Percentiles rank a stretch among this genome's conserved stretches.
These are phyloP conservation scores for Cucurbita moschata DNA, from an alignment of 306 rosid species.

Conservation along the genomic window DNA sequence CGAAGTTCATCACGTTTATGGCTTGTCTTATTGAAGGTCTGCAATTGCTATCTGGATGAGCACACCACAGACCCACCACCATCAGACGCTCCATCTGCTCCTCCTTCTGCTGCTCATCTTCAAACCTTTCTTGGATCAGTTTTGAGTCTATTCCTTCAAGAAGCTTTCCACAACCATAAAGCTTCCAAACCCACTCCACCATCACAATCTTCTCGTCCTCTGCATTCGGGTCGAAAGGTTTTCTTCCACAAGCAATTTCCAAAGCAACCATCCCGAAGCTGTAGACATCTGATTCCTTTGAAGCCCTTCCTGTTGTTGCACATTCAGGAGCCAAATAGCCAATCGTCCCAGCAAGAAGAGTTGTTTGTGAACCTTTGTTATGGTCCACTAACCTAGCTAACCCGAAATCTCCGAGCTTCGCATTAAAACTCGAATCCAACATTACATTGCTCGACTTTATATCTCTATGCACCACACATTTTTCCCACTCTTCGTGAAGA, in stretches of 20 bases:
- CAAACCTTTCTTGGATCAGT: background rate
- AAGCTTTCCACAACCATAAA: conserved; percentile 2
- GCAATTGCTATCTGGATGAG: conserved; percentile 8
- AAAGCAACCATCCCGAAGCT: conserved; percentile 34
- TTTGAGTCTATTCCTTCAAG: conserved; percentile 13
- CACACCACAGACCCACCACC: conserved; percentile 26
- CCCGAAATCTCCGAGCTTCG: conserved; percentile 17
- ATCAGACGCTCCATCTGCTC: conserved; percentile 14
- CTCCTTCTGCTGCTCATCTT: background rate
- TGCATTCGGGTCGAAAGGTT: background rate
- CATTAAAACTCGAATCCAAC: conserved; percentile 14
- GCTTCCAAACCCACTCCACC: conserved; percentile 31
- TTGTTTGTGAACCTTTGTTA: background rate
- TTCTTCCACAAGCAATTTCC: conserved; percentile 40
- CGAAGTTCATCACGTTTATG: conserved; percentile 12
- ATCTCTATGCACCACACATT: conserved; percentile 17
- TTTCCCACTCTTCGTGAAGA: conserved; percentile 14
- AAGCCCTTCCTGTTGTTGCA: background rate
- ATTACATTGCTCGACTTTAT: conserved; percentile 15
- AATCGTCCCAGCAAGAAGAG: conserved; percentile 8
- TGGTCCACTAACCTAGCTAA: conserved; percentile 11
- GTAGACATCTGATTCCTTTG: conserved; percentile 14
- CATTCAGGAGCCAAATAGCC: conserved; percentile 24
- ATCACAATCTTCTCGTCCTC: background rate
- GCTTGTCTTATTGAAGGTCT: conserved; percentile 28